Conservation (phyloP, 306 rosid genomes). For the Carpinus fangiana region DNA sequence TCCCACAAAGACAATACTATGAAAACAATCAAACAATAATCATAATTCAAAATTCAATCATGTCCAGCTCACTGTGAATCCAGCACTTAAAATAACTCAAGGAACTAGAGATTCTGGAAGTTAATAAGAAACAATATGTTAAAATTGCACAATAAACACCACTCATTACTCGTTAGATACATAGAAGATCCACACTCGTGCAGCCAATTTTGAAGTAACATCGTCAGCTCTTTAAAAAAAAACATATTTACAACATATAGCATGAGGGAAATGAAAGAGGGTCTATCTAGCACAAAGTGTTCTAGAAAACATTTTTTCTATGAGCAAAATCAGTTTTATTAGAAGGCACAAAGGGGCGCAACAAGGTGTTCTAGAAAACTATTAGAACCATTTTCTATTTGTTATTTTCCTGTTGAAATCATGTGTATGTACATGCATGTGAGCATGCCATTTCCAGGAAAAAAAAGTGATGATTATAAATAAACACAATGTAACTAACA, state of each 20-base stretch:
- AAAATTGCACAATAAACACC: too few species aligned
- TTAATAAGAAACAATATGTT: too few species aligned
- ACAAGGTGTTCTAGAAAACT: background rate
- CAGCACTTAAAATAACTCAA: background rate
- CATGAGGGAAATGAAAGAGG: background rate
- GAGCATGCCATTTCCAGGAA: background rate
- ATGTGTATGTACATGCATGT: background rate
- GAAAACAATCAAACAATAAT: background rate
- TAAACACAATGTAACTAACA: background rate
- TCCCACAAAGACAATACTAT: background rate
- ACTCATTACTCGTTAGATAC: too few species aligned
- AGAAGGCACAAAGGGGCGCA: too few species aligned
- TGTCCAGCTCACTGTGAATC: background rate
- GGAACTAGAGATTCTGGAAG: too few species aligned
- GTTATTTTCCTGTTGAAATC: background rate
- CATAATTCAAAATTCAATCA: background rate
- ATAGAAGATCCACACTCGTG: too few species aligned
- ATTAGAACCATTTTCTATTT: background rate
- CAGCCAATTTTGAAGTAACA: background rate
- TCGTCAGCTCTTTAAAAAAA: background rate
- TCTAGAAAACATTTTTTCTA: background rate
- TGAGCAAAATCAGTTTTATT: too few species aligned
- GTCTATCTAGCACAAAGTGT: background rate
- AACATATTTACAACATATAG: background rate
- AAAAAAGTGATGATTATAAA: background rate